Conservation (phyloP, 2,329 filamentous ascomycete species). For the Cytospora chrysosperma region DNA sequence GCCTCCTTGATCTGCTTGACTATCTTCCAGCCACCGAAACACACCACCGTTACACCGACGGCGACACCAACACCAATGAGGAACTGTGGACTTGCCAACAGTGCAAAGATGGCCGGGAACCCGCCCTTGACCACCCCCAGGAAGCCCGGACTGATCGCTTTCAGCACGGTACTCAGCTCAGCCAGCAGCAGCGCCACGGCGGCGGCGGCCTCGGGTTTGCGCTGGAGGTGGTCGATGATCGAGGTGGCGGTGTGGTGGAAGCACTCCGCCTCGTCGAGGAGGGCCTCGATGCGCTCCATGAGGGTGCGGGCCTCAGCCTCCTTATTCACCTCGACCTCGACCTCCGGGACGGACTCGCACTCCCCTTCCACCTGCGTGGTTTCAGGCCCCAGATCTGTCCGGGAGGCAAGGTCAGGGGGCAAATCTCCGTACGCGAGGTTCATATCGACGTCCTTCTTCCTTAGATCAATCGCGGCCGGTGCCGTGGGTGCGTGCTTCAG, state of each 20-base stretch:
- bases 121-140: slow-evolving; percentile 73
- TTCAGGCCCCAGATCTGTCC: slow-evolving; percentile 45
- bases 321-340: slow-evolving; percentile 59
- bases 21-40: slow-evolving; percentile 96
- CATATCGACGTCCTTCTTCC: slow-evolving; percentile 70
- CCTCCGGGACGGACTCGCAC: slow-evolving; percentile 36
- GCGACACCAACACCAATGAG: slow-evolving; percentile 87
- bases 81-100: slow-evolving; percentile 89
- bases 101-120: slow-evolving; percentile 81
- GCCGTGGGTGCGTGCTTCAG: slow-evolving; percentile 35
- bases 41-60: slow-evolving; percentile 90
- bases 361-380: slow-evolving; percentile 30
- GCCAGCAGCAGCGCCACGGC: slow-evolving; percentile 90
- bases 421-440: slow-evolving; percentile 86
- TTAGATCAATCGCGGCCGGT: not conserved
- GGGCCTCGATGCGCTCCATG: slow-evolving; percentile 69
- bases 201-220: slow-evolving; percentile 80
- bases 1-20: slow-evolving; percentile 74
- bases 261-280: slow-evolving; percentile 86
- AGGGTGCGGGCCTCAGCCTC: slow-evolving; percentile 48
- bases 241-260: slow-evolving; percentile 78
- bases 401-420: slow-evolving; percentile 62
- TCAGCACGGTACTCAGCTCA: slow-evolving; percentile 79
- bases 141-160: slow-evolving; percentile 82
- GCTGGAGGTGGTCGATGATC: slow-evolving; percentile 75